phyloP scores from a whole-genome alignment of 225 moss, liverwort and hornwort species.

The Marchantia paleacea region DNA sequence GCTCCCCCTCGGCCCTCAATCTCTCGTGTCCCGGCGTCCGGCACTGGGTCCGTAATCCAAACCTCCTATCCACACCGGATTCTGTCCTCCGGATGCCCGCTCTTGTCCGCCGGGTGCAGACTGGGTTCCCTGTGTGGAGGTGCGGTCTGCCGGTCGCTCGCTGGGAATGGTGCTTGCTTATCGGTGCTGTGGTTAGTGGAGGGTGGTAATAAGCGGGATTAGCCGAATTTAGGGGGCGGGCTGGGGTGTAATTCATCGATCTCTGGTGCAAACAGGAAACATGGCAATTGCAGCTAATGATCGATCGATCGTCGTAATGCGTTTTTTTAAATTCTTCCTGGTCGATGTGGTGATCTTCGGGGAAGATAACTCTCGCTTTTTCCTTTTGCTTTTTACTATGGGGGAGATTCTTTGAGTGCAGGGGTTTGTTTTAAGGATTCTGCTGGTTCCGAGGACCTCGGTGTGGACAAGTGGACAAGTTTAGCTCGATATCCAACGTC shows the following conservation, averaged over 20 bases:
- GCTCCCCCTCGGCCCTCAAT: neutral
- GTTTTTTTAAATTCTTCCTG: no score
- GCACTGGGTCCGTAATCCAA: neutral
- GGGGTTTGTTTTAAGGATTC: no score
- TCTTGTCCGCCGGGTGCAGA: neutral
- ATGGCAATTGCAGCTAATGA: no score
- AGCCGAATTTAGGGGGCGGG: neutral
- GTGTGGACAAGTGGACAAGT: no score
- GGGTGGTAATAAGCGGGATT: neutral
- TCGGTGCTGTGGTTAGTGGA: neutral
- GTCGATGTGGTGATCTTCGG: no score
- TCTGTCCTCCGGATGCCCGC: neutral
- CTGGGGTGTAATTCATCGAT: neutral
- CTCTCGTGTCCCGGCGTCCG: neutral
- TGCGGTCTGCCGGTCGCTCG: neutral
- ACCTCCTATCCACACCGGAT: slow-evolving; percentile 11
- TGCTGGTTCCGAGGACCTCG: no score
- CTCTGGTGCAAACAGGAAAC: neutral
- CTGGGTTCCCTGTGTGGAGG: neutral
- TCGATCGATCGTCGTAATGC: no score
- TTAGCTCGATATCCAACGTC: no score
- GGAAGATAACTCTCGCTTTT: no score
- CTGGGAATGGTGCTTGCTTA: neutral
- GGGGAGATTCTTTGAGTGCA: no score
- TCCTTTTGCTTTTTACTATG: no score